Evolutionary conservation across 345 rosid genomes (phyloP).

Genomic region (Hibiscus tridactylites): DNA sequence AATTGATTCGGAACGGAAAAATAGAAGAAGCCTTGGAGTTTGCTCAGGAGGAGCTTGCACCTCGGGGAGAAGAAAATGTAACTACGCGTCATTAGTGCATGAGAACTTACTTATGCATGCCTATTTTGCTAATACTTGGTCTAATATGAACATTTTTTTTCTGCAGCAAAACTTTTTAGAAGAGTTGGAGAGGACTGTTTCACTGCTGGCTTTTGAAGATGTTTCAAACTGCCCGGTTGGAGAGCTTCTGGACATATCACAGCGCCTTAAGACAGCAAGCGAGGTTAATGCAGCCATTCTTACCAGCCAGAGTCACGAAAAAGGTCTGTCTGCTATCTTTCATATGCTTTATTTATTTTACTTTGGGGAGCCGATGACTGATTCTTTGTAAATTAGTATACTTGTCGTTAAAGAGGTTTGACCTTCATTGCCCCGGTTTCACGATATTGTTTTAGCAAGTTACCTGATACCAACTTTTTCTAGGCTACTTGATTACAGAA

Average conservation of each 20-base stretch:
- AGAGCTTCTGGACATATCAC: conserved; percentile 79
- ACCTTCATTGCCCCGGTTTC: background rate
- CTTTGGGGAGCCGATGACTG: background rate
- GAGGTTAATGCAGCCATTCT: conserved; percentile 96
- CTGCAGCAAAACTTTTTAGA: conserved; percentile 76
- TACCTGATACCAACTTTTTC: background rate
- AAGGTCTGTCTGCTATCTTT: conserved; percentile 37
- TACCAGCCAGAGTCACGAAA: conserved; percentile 95
- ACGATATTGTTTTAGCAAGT: background rate
- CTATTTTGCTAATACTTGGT: background rate
- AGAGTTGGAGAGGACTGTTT: conserved; percentile 92
- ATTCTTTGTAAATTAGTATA: background rate
- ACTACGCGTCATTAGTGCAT: background rate
- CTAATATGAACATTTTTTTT: background rate
- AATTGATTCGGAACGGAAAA: conserved; percentile 81
- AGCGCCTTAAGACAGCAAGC: conserved; percentile 89
- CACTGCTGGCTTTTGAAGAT: conserved; percentile 86
- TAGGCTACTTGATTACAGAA: background rate
- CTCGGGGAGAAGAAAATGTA: conserved; percentile 95
- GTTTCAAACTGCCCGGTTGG: conserved; percentile 76
- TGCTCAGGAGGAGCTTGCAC: conserved; percentile 99
- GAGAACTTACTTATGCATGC: conserved; percentile 8
- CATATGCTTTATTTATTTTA: background rate
- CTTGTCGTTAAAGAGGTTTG: background rate
- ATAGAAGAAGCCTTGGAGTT: conserved; percentile 91